phyloP scores from a whole-genome alignment of 176 grass and related monocot species.

The Cenchrus fungigraminus region DNA sequence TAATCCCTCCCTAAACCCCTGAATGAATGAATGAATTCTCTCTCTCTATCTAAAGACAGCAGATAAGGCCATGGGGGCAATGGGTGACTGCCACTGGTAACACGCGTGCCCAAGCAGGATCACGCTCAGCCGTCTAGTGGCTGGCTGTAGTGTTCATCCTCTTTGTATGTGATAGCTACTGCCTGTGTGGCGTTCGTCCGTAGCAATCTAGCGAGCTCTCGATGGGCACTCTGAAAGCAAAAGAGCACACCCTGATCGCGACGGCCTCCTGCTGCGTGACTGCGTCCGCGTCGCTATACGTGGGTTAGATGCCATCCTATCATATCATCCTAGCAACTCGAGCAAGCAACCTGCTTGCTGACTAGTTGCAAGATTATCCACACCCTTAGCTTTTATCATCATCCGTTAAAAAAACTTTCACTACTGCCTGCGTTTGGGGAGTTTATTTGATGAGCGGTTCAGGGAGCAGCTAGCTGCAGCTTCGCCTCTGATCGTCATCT shows the following conservation, averaged over 20 bases:
- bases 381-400: not conserved
- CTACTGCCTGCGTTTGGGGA: not conserved
- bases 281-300: not conserved
- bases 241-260: not conserved
- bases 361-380: not conserved
- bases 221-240: not conserved
- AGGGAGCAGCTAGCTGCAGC: not conserved
- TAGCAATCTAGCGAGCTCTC: conserved; percentile 3
- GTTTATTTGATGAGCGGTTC: too few relatives aligned
- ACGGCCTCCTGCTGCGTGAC: not conserved
- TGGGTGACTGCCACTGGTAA: not conserved
- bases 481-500: not conserved
- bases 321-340: not conserved
- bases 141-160: too few relatives aligned
- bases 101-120: not conserved
- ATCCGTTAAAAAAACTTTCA: not conserved
- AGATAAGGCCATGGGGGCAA: not conserved
- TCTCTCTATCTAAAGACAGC: not conserved
- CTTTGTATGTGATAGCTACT: not conserved
- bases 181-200: not conserved
- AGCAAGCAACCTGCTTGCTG: not conserved
- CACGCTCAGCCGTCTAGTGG: not conserved
- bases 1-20: not conserved
- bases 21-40: not conserved
- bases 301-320: not conserved